Evolutionary conservation across 108 stramenopile genomes (phyloP).

Genomic region (Skeletonema costatum): DNA sequence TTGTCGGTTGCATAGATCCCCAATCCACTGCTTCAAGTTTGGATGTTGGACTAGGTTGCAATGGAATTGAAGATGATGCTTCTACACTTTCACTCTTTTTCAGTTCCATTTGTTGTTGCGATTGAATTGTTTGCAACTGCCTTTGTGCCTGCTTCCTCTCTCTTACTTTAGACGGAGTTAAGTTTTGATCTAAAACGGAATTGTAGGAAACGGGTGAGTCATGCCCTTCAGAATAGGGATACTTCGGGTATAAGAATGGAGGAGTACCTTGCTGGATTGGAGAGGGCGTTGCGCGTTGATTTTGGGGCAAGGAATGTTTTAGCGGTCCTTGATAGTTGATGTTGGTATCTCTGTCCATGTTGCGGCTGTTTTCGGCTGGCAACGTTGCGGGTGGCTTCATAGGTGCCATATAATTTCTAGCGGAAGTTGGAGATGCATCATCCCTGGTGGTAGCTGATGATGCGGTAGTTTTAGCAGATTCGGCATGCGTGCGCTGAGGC

Average conservation of each 20-base stretch:
- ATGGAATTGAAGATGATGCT: neutral
- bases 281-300: neutral
- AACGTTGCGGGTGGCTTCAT: slow-evolving; percentile 11
- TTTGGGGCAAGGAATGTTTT: neutral
- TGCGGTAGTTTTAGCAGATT: neutral
- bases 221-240: neutral
- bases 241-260: slow-evolving; percentile 1
- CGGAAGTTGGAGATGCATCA: neutral
- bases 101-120: slow-evolving; percentile 23
- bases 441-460: neutral
- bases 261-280: slow-evolving; percentile 3
- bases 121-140: slow-evolving; percentile 23
- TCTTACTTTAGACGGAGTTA: slow-evolving; percentile 11
- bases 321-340: slow-evolving; percentile 15
- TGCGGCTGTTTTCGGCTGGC: neutral
- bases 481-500: neutral
- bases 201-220: slow-evolving; percentile 37
- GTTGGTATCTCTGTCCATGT: slow-evolving; percentile 1
- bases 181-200: slow-evolving; percentile 32
- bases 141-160: slow-evolving; percentile 19
- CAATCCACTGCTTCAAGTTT: neutral
- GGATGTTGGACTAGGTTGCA: neutral
- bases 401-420: neutral
- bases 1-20: neutral
- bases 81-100: neutral